Conservation (phyloP, 73 alveolate genomes). For the Tetrahymena malaccensis region DNA sequence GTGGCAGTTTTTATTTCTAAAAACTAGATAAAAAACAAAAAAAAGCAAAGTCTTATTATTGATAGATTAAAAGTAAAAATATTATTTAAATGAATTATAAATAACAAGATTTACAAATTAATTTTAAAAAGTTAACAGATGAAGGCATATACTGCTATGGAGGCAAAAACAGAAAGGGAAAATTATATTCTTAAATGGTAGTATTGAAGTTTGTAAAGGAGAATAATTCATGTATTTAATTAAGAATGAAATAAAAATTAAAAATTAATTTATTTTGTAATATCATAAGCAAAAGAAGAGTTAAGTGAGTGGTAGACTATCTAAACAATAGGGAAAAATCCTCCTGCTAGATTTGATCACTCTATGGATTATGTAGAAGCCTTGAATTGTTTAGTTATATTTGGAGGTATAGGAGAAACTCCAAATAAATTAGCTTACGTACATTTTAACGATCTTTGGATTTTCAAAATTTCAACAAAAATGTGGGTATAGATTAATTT, state of each 20-base stretch:
- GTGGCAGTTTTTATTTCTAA: not conserved
- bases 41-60: not conserved
- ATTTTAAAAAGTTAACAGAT: slow-evolving; percentile 15
- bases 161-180: slow-evolving; percentile 45
- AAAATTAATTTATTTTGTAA: not conserved
- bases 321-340: not conserved
- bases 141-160: slow-evolving; percentile 54
- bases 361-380: slow-evolving; percentile 27
- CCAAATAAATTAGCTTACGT: not conserved
- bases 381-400: slow-evolving; percentile 27
- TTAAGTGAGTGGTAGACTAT: not conserved
- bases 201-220: slow-evolving; percentile 21
- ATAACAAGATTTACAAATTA: not conserved
- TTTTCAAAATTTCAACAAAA: slow-evolving; percentile 10
- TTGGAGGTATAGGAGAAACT: slow-evolving; percentile 52
- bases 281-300: not conserved
- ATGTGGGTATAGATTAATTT: slow-evolving; percentile 1
- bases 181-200: slow-evolving; percentile 8
- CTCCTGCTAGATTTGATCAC: slow-evolving; percentile 30
- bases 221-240: not conserved
- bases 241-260: not conserved
- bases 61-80: not conserved
- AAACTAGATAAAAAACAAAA: not conserved
- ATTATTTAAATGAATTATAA: not conserved
- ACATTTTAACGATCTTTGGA: slow-evolving; percentile 38